Base-by-base conservation (phyloP, 1,284 basidiomycete species). In the Thecaphora thlaspeos region DNA sequence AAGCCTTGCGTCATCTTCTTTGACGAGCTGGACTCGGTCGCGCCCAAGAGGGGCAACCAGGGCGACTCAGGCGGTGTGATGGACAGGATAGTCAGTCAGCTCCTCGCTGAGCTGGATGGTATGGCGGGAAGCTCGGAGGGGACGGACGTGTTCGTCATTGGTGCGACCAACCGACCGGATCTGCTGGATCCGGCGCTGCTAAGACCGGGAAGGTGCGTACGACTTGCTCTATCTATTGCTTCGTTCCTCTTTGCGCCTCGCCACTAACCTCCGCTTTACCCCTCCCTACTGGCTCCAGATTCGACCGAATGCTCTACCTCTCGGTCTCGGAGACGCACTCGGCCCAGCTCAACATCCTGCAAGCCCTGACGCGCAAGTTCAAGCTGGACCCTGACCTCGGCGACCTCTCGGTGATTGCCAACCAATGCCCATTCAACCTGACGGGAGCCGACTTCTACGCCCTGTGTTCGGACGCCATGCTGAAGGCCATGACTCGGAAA, bases 221-320 rank as follows among this genome's bases (percentile, higher is more conserved):
- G n/a, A n/a, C n/a, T n/a, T n/a, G 17, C 14, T 2, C 2, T n/a
- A 23, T n/a, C n/a, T n/a, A n/a, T n/a, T n/a, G n/a, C n/a, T n/a
- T n/a, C n/a, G n/a, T n/a, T n/a, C n/a, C n/a, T n/a, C n/a, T n/a
- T n/a, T n/a, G n/a, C n/a, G n/a, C n/a, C n/a, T n/a, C n/a, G n/a
- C n/a, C n/a, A n/a, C n/a, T n/a, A n/a, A n/a, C n/a, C n/a, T n/a
- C n/a, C n/a, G n/a, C n/a, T n/a, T n/a, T n/a, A n/a, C n/a, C n/a
- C n/a, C n/a, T n/a, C n/a, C n/a, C n/a, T n/a, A n/a, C n/a, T n/a
- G n/a, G n/a, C n/a, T n/a, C n/a, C 67, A 92, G 94, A 60, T 99
- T 99, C 80, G 95, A 99, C 77, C 88, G 91, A 11, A 87, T 98
- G 88, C 83, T 99, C 24, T 99, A 98, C 79, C 84, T 99, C 43